Conservation (phyloP, 192 early-diverging fungal species). For the Thamnidium elegans region DNA sequence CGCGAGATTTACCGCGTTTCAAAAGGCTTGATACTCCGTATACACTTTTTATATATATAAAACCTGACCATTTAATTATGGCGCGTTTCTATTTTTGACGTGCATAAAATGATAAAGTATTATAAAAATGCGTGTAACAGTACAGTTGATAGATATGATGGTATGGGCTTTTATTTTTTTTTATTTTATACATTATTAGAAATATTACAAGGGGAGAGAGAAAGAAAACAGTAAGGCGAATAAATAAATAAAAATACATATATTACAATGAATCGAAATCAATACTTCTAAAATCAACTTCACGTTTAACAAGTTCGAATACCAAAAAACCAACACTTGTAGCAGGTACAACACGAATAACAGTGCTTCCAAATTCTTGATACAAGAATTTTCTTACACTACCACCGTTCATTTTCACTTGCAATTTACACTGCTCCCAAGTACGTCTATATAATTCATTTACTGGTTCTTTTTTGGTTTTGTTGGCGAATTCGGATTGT, state of each 20-base stretch:
- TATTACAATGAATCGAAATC: constrained; percentile 23
- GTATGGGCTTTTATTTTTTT: no score
- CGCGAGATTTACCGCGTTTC: no score
- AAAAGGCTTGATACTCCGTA: no score
- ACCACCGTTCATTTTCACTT: constrained; percentile 37
- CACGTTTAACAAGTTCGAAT: constrained; percentile 60
- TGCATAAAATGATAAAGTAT: no score
- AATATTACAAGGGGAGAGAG: neutral
- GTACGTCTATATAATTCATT: constrained; percentile 47
- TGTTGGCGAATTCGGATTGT: constrained; percentile 45
- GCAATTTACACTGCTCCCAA: constrained; percentile 50
- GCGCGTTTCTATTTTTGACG: no score
- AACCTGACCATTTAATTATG: no score
- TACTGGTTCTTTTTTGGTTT: constrained; percentile 37
- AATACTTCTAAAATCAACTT: constrained; percentile 44
- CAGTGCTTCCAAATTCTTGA: constrained; percentile 47
- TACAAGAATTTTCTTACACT: constrained; percentile 51
- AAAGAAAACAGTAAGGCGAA: neutral
- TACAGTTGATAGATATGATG: no score
- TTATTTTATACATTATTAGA: no score
- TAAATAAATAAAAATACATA: neutral
- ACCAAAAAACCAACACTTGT: constrained; percentile 62
- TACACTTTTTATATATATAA: no score
- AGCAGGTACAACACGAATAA: constrained; percentile 52
- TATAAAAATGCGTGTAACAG: no score